Base-by-base conservation (phyloP, 2,329 filamentous ascomycete genomes). In the Xylaria sp. region DNA sequence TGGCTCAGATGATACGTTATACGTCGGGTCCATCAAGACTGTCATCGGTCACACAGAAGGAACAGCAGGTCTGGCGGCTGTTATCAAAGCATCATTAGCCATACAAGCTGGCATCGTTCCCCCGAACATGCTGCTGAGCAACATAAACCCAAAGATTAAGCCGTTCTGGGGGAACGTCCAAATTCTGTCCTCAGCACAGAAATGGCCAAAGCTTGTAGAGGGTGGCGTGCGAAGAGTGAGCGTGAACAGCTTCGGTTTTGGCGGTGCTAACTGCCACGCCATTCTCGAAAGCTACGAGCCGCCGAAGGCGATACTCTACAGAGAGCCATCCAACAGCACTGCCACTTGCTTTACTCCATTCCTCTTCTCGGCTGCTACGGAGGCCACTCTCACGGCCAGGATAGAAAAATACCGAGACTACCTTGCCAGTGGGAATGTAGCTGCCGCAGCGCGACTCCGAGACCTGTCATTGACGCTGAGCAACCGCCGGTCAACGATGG, bases 161-260 rank as follows among this genome's bases (percentile, higher is more conserved):
- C 63, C 63, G 2, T 69, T 62, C 18, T 72, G 65, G 23, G 28
- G 25, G 1, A 59, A 67, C 8, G 18, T 71, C 2, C 28, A 63
- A 9, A 41, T 73, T 18, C 51, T 59, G 10, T 50, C 59, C 8
- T 0, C 54, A 31, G 31, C 51, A 15, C 28, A n/a, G 12, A 23
- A 61, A 25, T 71, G 71, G 69, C 71, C 69, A 1, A 46, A 65
- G 31, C 61, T 71, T 31, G 28, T 50, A 5, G 28, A 48, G 5
- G 58, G 56, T 2, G 37, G 20, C 39, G 60, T 52, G 20, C 69
- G 73, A 1, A 50, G 74, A 50, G 74, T 62, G 0, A 76, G 74
- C 34, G 70, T 76, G 1, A 75, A 76, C 28, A 72, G 67, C 20
- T 74, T 75, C 28, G 73, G 73, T 5, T 74, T 75, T 31, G 73